Base-by-base conservation (phyloP, 192 early-diverging fungal species). In the Mortierella claussenii region DNA sequence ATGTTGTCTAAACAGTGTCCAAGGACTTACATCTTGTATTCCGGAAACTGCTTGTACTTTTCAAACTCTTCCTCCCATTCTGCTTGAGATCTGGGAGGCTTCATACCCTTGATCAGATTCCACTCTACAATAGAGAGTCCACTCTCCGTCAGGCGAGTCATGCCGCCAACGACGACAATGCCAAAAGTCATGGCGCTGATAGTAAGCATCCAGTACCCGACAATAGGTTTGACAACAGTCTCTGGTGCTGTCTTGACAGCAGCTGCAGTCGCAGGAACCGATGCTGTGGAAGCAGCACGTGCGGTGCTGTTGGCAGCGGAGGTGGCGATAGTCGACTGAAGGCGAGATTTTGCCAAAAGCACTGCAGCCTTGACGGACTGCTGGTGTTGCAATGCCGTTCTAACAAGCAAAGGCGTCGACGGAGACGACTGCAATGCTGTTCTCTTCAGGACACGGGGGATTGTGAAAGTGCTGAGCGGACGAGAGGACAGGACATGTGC, bases 1-100 rank as follows among this genome's bases (percentile, higher is more conserved):
- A 23, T 27, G 34, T 30, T 51, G 55, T 26, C 11, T 21, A 42
- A 36, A 21, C 21, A 28, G 37, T 24, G 9, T 27, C 32, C 60
- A 20, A 24, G 21, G 52, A 78, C 89, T 75, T 85, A 93, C 90
- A 93, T 84, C 80, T 95, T 95, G 81, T 96, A 99, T 83, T 99
- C 97, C 27, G 97, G 97, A 60, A 92, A 97, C 84, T 94, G 91
- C 78, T 99, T 97, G 88, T 99, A 99, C 83, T 98, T 99, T 79
- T 92, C 90, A 87, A 97, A 97, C 86, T 99, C 97, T 45, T 85
- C 87, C 53, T 90, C 83, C 97, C 97, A 99, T 55, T 96, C 94
- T 24, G 82, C 79, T 50, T 95, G 85, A 36, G 89, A 91, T 32
- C 89, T 78, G 6, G 97, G 97, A 52, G 93, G 94, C 73, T 90